A percentile compares a stretch with the other conserved stretches of the same genome.
Evolutionary conservation across 2,329 filamentous ascomycete genomes (phyloP).

Genomic region (Trichoderma breve): DNA sequence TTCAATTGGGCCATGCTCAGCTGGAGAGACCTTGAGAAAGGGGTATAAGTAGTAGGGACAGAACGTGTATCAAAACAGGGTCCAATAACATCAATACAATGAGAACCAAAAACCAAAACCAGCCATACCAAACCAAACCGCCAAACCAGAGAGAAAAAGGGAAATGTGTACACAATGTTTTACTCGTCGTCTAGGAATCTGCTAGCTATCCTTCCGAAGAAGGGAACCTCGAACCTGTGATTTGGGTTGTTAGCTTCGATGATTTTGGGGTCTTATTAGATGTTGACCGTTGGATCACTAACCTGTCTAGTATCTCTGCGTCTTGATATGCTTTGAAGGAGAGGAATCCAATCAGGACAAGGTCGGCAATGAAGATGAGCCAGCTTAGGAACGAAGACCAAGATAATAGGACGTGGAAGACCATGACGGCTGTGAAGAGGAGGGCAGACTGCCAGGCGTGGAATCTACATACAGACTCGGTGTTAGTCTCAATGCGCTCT

Average conservation of each 20-base stretch:
- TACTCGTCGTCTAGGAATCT: slow-evolving; percentile 85
- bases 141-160: background rate
- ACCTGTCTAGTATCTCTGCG: slow-evolving; percentile 66
- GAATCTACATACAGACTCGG: slow-evolving; percentile 59
- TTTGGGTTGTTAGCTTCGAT: background rate
- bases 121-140: background rate
- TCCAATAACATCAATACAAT: background rate
- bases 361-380: slow-evolving; percentile 73
- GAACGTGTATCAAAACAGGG: background rate
- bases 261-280: background rate
- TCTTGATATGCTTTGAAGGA: slow-evolving; percentile 80
- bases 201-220: slow-evolving; percentile 82
- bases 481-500: background rate
- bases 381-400: slow-evolving; percentile 84
- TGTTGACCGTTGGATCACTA: slow-evolving; percentile 29
- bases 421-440: slow-evolving; percentile 70
- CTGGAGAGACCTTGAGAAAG: background rate
- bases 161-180: background rate
- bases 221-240: slow-evolving; percentile 75
- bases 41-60: slow-evolving; percentile 19
- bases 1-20: background rate
- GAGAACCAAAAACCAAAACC: background rate
- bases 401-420: slow-evolving; percentile 81
- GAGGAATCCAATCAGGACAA: slow-evolving; percentile 73
- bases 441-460: slow-evolving; percentile 94